Conservation (phyloP, 164 flowering plant species). For the Aristolochia contorta region DNA sequence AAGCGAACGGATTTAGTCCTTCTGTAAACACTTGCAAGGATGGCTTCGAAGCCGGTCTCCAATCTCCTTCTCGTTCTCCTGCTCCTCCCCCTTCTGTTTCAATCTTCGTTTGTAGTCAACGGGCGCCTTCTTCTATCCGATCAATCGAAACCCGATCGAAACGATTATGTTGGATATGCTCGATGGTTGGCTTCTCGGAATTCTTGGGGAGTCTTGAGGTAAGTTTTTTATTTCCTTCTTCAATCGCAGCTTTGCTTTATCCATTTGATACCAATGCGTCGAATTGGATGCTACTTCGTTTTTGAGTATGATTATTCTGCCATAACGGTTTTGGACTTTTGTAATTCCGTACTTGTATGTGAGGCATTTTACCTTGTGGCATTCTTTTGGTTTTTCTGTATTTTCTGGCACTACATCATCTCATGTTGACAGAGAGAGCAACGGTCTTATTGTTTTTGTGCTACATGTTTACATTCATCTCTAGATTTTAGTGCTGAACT, state of each 20-base stretch:
- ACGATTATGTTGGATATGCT: conserved; percentile 55
- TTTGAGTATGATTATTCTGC: not conserved
- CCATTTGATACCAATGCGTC: not conserved
- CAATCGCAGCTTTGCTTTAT: not conserved
- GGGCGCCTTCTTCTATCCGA: conserved; percentile 4
- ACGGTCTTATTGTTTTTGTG: too few relatives aligned
- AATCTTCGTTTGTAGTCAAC: conserved; percentile 3
- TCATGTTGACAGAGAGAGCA: too few relatives aligned
- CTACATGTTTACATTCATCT: too few relatives aligned
- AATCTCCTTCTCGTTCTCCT: not conserved
- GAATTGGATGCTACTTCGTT: too few relatives aligned
- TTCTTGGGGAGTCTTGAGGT: conserved; percentile 85
- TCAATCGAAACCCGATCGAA: conserved; percentile 44
- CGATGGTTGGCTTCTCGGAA: conserved; percentile 80
- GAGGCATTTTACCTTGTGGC: too few relatives aligned
- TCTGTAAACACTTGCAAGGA: too few relatives aligned
- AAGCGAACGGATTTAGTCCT: too few relatives aligned
- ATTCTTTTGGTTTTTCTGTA: too few relatives aligned
- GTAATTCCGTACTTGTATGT: not conserved
- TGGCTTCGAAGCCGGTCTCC: too few relatives aligned
- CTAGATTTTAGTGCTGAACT: too few relatives aligned
- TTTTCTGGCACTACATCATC: too few relatives aligned
- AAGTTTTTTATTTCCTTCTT: conserved; percentile 4
- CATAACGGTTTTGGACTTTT: not conserved
- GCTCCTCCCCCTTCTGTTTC: not conserved